Conservation (phyloP, 2,329 filamentous ascomycete genomes). For the Scytalidium lignicola region DNA sequence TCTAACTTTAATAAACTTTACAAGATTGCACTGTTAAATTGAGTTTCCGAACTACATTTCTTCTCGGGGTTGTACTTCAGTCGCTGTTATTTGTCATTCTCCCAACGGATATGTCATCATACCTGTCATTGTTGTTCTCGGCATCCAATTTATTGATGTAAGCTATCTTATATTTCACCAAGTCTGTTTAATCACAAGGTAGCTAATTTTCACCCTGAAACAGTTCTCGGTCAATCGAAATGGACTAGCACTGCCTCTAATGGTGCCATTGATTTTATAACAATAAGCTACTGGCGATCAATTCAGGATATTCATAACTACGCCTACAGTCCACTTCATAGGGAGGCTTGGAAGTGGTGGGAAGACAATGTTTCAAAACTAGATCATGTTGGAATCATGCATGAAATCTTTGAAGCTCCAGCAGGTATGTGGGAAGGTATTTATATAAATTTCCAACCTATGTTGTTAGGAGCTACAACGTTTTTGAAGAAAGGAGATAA, state of each 20-base stretch:
- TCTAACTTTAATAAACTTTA: too few species aligned
- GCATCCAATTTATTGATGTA: constrained; percentile 6
- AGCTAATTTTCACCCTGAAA: too few species aligned
- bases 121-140: constrained; percentile 11
- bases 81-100: constrained; percentile 10
- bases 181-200: too few species aligned
- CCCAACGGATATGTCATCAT: constrained; percentile 7
- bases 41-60: constrained; percentile 7
- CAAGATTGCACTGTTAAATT: too few species aligned
- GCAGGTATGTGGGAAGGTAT: constrained; percentile 12
- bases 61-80: constrained; percentile 14
- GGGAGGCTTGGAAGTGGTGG: constrained; percentile 82
- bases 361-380: constrained; percentile 9
- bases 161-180: too few species aligned
- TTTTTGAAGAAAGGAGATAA: constrained; percentile 15
- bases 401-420: constrained; percentile 16
- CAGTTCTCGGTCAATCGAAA: constrained; percentile 12
- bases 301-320: constrained; percentile 14
- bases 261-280: constrained; percentile 12
- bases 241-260: constrained; percentile 9
- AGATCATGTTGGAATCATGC: constrained; percentile 17
- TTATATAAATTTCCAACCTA: constrained; percentile 17
- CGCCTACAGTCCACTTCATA: constrained; percentile 57
- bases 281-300: constrained; percentile 14
- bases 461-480: constrained; percentile 10